phyloP scores from a whole-genome alignment of 305 asterid genomes.

The Solanum chacoense region DNA sequence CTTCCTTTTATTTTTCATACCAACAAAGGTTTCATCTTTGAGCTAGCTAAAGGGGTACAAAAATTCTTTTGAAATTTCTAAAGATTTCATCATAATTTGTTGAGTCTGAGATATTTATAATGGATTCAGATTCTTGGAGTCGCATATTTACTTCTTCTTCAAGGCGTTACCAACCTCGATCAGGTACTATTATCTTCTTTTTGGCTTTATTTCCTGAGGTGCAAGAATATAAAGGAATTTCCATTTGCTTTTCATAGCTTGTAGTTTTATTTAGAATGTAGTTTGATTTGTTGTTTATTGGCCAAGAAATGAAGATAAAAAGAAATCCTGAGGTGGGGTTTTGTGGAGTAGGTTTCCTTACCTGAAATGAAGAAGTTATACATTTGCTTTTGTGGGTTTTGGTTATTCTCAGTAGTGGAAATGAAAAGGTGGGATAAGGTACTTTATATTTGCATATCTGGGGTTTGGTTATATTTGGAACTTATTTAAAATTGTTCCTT shows the following conservation, averaged over 20 bases:
- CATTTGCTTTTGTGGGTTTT: background rate
- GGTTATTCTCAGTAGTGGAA: background rate
- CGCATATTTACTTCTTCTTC: slow-evolving; percentile 33
- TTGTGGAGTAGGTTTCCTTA: background rate
- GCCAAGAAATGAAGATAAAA: background rate
- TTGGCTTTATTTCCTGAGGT: background rate
- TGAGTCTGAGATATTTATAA: slow-evolving; percentile 3
- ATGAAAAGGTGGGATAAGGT: background rate
- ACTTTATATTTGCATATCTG: background rate
- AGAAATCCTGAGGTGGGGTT: background rate
- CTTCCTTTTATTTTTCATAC: background rate
- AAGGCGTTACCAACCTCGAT: slow-evolving; percentile 58
- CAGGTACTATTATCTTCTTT: slow-evolving; percentile 25
- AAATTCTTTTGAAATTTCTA: background rate
- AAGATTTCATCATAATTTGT: background rate
- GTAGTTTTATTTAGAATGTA: background rate
- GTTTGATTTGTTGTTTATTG: background rate
- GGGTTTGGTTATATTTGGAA: background rate
- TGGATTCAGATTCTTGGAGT: slow-evolving; percentile 79
- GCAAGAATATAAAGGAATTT: background rate
- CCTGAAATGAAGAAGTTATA: background rate
- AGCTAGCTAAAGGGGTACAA: background rate
- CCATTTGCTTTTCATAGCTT: background rate
- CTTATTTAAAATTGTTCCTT: background rate
- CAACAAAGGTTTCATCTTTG: background rate